Base-by-base conservation (phyloP, 108 stramenopile genomes). In the Pseudonitzschia multistriata region DNA sequence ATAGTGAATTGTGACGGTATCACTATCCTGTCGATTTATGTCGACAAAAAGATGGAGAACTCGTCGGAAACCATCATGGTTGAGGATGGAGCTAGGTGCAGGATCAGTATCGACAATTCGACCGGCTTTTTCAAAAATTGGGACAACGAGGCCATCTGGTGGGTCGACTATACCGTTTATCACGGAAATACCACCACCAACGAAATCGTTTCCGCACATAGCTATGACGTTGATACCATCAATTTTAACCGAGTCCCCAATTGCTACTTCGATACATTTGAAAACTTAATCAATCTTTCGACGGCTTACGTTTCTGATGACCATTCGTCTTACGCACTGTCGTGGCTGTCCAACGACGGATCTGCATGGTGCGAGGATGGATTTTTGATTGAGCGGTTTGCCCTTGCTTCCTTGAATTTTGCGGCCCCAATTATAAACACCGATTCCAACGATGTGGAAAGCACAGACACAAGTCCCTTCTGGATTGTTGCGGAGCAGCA, bases 361-460 rank as follows among this genome's bases (percentile, higher is more conserved):
- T 21, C 33, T 29, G 14, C 34, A 33, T 21, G 6, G 4, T 59
- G 57, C 57, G 57, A 14, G 7, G 34, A 59, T 30, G 33, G 17
- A 7, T 59, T 59, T 33, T 59, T 59, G 33, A 8, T 59, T 14
- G 57, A 59, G 34, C 31, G 34, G 7, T 59, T 19, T 59, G 57
- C 57, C n/a, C 34, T 59, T 19, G 33, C 17, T 30, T 8, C 34
- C 15, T 3, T 59, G 3, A 59, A 59, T 33, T 59, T 35, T 35
- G 57, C 57, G 31, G 57, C 57, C 25, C 57, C 57, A 19, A 59
- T 59, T 29, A 14, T 21, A 0, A 22, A 8, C n/a, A 2, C 31
- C 29, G 29, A 33, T 30, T 4, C 24, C 25, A 52, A 52, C 25
- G 13, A 10, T 10, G 13, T 42, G 40, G 10, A 42, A 13, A 25